phyloP scores from a whole-genome alignment of 441 rosid species.

The Brassica balearica region DNA sequence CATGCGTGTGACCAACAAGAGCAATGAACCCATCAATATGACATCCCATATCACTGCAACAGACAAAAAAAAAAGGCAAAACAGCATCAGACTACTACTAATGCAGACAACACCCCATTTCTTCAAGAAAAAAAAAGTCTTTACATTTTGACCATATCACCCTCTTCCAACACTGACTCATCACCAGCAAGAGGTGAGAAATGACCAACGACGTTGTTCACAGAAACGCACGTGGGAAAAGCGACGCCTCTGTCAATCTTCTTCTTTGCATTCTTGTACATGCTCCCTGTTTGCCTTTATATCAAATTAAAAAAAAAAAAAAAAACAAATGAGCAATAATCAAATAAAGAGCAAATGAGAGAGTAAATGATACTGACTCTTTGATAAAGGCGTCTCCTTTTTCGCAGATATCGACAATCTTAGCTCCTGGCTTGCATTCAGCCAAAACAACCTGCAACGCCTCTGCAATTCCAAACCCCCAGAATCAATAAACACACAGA shows the following conservation, averaged over 20 bases:
- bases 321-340: background rate
- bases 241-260: conserved; percentile 94
- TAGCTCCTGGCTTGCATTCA: conserved; percentile 80
- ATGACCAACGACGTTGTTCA: conserved; percentile 86
- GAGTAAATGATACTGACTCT: conserved; percentile 62
- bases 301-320: background rate
- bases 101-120: background rate
- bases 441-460: conserved; percentile 81
- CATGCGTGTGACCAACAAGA: conserved; percentile 89
- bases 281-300: conserved; percentile 77
- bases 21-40: conserved; percentile 98
- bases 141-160: conserved; percentile 87
- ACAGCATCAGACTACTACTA: background rate
- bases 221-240: conserved; percentile 94
- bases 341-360: background rate
- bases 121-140: conserved; percentile 24
- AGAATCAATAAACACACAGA: background rate
- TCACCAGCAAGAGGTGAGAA: conserved; percentile 81
- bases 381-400: conserved; percentile 82
- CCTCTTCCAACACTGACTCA: conserved; percentile 77
- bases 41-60: conserved; percentile 91
- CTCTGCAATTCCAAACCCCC: conserved; percentile 57
- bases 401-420: conserved; percentile 94
- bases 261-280: conserved; percentile 94
- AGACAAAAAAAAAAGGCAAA: background rate